These are phyloP conservation scores for Cyclotella atomus DNA, from an alignment of 108 stramenopile species.

Conservation along the genomic window DNA sequence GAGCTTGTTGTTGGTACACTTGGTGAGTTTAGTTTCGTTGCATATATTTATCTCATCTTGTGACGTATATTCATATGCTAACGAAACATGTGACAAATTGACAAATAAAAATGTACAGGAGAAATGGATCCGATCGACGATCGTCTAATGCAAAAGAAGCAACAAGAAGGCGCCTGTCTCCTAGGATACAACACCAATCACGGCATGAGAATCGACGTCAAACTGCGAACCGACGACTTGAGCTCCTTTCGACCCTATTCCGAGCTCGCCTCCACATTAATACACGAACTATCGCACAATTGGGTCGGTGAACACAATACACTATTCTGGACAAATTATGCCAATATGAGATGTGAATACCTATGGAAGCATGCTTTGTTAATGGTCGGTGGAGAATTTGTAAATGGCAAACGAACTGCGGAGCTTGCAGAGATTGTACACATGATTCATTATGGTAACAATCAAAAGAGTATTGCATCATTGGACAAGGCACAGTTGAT, in stretches of 20 bases:
- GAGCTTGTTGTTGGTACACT: conserved; percentile 73
- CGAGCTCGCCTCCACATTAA: conserved; percentile 66
- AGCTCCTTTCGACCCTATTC: conserved; percentile 63
- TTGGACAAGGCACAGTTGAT: conserved; percentile 15
- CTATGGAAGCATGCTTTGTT: conserved; percentile 54
- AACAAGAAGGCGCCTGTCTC: conserved; percentile 62
- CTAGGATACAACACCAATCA: conserved; percentile 86
- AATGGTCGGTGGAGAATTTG: conserved; percentile 41
- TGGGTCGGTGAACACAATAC: conserved; percentile 83
- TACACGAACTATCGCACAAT: conserved; percentile 85
- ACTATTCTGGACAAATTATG: conserved; percentile 82
- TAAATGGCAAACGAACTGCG: conserved; percentile 69
- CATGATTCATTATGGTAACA: conserved; percentile 30
- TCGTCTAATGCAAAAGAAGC: conserved; percentile 67
- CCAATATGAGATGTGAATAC: conserved; percentile 79
- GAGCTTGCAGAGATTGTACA: conserved; percentile 54
- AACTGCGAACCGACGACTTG: conserved; percentile 70
- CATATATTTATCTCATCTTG: too few species aligned
- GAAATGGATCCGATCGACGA: conserved; percentile 91
- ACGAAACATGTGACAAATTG: too few species aligned
- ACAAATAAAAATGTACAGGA: too few species aligned
- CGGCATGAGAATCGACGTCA: conserved; percentile 73
- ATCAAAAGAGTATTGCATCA: background rate
- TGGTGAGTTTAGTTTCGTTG: too few species aligned
- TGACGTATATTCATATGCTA: too few species aligned